Conservation (phyloP, 352 stramenopile genomes). For the Elongisporangium anandrum region DNA sequence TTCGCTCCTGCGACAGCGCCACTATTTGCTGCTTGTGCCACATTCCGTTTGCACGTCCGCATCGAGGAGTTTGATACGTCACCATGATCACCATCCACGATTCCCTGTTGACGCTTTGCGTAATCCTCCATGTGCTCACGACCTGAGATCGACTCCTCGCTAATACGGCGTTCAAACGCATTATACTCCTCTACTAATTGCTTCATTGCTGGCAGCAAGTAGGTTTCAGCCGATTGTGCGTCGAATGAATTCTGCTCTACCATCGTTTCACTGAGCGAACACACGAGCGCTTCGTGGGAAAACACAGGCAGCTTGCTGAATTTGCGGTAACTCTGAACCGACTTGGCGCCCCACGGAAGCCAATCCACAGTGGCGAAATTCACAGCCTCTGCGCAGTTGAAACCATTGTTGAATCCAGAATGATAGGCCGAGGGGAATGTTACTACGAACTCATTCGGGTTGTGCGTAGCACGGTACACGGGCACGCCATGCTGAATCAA, state of each 20-base stretch:
- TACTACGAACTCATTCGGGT: slow-evolving; percentile 97
- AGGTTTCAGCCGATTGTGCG: slow-evolving; percentile 30
- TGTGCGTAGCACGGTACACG: slow-evolving; percentile 93
- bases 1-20: slow-evolving; percentile 6
- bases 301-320: slow-evolving; percentile 85
- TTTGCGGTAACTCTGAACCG: slow-evolving; percentile 65
- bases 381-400: slow-evolving; percentile 90
- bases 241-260: slow-evolving; percentile 56
- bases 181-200: slow-evolving; percentile 53
- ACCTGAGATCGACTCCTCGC: slow-evolving; percentile 20
- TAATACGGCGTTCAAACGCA: slow-evolving; percentile 42
- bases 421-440: slow-evolving; percentile 99
- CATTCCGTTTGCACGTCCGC: slow-evolving; percentile 1
- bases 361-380: slow-evolving; percentile 90
- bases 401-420: slow-evolving; percentile 96
- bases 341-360: slow-evolving; percentile 78
- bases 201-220: slow-evolving; percentile 60
- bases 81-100: slow-evolving; percentile 2
- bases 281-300: slow-evolving; percentile 79
- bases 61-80: slow-evolving; percentile 5
- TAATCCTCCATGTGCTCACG: slow-evolving; percentile 55
- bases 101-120: slow-evolving; percentile 22
- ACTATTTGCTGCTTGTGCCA: slow-evolving; percentile 9
- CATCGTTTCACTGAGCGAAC: slow-evolving; percentile 67
- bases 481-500: slow-evolving; percentile 84